Conservation (phyloP, 768 basidiomycete species). For the Collybiopsis confluens region DNA sequence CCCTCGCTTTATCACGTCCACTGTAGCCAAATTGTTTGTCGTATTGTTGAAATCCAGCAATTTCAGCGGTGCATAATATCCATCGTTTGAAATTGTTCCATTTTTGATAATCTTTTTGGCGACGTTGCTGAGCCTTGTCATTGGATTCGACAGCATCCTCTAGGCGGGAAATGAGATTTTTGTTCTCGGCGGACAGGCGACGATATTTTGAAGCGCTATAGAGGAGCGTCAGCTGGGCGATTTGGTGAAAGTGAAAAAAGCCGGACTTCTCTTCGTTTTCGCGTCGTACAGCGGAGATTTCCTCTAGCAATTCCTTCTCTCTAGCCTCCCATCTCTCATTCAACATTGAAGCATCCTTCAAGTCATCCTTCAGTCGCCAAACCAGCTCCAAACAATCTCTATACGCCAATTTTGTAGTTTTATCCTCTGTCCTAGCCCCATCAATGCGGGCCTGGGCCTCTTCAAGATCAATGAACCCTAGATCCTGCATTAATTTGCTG, state of each 20-base stretch:
- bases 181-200: neutral
- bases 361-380: slow-evolving; percentile 25
- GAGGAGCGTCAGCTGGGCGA: neutral
- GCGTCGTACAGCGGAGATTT: slow-evolving; percentile 17
- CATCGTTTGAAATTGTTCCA: slow-evolving; percentile 8
- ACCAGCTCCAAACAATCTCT: slow-evolving; percentile 31
- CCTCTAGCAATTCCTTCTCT: slow-evolving; percentile 20
- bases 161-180: neutral
- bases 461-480: slow-evolving; percentile 40
- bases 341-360: slow-evolving; percentile 16
- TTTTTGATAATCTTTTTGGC: slow-evolving; percentile 3
- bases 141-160: neutral
- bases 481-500: slow-evolving; percentile 31
- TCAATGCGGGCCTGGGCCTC: slow-evolving; percentile 41
- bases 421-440: slow-evolving; percentile 20
- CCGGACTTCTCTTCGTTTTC: neutral
- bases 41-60: neutral
- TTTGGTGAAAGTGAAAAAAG: neutral
- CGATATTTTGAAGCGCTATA: neutral
- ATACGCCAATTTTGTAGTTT: slow-evolving; percentile 23
- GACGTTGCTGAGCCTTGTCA: neutral
- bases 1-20: neutral
- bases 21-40: neutral
- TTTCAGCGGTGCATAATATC: neutral
- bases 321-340: slow-evolving; percentile 18